These are phyloP conservation scores for Talaromyces sp. DNA, from an alignment of 2,329 filamentous ascomycete genomes.

Conservation along the genomic window DNA sequence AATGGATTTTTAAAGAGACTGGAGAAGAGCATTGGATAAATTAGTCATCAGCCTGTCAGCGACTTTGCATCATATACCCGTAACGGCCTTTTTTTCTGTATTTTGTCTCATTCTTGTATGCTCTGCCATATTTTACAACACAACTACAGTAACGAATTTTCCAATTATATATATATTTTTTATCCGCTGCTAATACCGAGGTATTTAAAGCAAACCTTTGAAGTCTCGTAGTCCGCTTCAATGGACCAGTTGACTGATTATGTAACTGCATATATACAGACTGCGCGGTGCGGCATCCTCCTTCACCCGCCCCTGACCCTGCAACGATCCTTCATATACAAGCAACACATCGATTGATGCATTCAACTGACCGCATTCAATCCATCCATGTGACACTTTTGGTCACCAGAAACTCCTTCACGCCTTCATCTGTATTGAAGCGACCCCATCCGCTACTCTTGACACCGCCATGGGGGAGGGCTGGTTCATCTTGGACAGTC, in stretches of 20 bases:
- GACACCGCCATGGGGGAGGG: slow-evolving; percentile 57
- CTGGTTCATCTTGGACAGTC: slow-evolving; percentile 58
- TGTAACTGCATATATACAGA: no score
- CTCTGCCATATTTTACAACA: background rate
- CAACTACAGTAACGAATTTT: background rate
- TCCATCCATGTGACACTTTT: slow-evolving; percentile 45
- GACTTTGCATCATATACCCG: background rate
- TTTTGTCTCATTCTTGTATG: background rate
- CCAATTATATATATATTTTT: background rate
- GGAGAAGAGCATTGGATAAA: slow-evolving; percentile 35
- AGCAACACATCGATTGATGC: no score
- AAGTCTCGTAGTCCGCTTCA: no score
- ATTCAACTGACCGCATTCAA: background rate
- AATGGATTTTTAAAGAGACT: slow-evolving; percentile 43
- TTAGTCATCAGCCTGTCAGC: background rate
- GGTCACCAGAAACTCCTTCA: slow-evolving; percentile 54
- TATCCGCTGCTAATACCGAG: background rate
- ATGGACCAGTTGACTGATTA: no score
- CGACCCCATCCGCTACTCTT: slow-evolving; percentile 57
- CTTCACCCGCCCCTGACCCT: no score
- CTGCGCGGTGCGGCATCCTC: no score
- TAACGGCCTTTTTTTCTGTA: slow-evolving; percentile 5
- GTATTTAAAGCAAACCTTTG: background rate
- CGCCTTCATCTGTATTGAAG: slow-evolving; percentile 46
- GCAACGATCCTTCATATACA: no score